Evolutionary conservation across 108 stramenopile genomes (phyloP), one percentile per base, ranked within the genome.

Genomic region (Cyclotella choctawhatcheeana): DNA sequence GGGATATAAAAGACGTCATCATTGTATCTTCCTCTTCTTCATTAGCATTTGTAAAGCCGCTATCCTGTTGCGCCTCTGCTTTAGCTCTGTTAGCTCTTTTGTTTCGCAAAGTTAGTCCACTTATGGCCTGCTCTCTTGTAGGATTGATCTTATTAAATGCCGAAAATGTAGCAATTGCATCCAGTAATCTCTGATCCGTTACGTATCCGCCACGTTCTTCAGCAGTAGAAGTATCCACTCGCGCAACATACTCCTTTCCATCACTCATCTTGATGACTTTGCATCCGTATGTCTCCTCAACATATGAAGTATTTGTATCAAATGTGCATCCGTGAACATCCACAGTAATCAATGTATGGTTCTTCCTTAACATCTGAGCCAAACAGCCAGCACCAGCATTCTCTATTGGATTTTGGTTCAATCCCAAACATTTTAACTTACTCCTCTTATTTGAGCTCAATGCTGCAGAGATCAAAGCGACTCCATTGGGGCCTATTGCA

Each of bases 81-180:
- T 33, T 25, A 55, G 52, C 37, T 29, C 31, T 26, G n/a, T 56
- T 44, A 16, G 32, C 33, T 43, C 26, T 69, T 17, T 26, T 35
- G 4, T 27, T 40, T 13, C 52, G 1, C 54, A 52, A 24, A 54
- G 58, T 62, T 13, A 79, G 47, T 59, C 78, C 78, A 20, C 71
- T 65, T 30, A 79, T 79, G 14, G 64, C 52, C 55, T 79, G 71
- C 33, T 79, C 71, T 62, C 78, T 67, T 12, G 78, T 79, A 7
- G 78, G 78, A 32, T 79, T 67, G 37, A 79, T 72, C 40, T 71
- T 71, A 37, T 79, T 79, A 44, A 79, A 79, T 16, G 78, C 66
- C 25, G 66, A 27, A 72, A 67, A 79, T n/a, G 69, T 79, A 30
- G 66, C 43, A 12, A 79, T 72, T 14, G 67, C 65, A 62, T 79